These are phyloP conservation scores for Cladosporium oxysporum DNA, from an alignment of 2,329 filamentous ascomycete species.

Conservation along the genomic window DNA sequence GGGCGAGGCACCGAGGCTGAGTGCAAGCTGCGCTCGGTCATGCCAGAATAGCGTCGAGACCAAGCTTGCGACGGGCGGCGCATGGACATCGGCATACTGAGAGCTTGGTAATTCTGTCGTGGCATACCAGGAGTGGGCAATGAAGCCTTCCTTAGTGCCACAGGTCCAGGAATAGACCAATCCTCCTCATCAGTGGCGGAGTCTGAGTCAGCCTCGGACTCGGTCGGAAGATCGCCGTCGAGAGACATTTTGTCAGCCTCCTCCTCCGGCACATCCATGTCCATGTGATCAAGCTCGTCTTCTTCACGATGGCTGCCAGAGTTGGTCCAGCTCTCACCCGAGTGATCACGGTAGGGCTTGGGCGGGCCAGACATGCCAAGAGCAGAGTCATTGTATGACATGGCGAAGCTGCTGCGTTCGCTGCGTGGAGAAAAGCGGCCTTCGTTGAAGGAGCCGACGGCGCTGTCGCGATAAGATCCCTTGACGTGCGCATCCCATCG, in stretches of 20 bases:
- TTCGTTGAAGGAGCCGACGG: slow-evolving; percentile 40
- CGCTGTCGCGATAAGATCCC: slow-evolving; percentile 48
- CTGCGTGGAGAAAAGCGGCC: slow-evolving; percentile 52
- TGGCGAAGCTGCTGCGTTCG: slow-evolving; percentile 42
- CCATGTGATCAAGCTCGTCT: slow-evolving; percentile 53
- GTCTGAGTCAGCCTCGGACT: slow-evolving; percentile 60
- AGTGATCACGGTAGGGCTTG: slow-evolving; percentile 34
- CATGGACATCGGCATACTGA: slow-evolving; percentile 32
- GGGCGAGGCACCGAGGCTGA: slow-evolving; percentile 29
- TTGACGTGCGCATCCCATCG: slow-evolving; percentile 84
- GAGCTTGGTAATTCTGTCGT: slow-evolving; percentile 33
- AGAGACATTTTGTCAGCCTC: slow-evolving; percentile 96
- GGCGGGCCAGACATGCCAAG: slow-evolving; percentile 34
- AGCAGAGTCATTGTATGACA: slow-evolving; percentile 37
- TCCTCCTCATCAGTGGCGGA: slow-evolving; percentile 71
- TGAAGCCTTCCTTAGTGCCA: slow-evolving; percentile 64
- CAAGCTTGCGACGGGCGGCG: slow-evolving; percentile 31
- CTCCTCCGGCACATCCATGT: slow-evolving; percentile 71
- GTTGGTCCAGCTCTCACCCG: slow-evolving; percentile 64
- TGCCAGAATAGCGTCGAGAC: slow-evolving; percentile 29
- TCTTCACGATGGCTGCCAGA: slow-evolving; percentile 66
- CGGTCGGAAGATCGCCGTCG: slow-evolving; percentile 58
- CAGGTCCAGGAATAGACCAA: slow-evolving; percentile 18
- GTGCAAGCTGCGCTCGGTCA: slow-evolving; percentile 22
- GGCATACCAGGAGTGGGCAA: slow-evolving; percentile 34